Evolutionary conservation across 371 early-diverging fungal species (phyloP).

Genomic region (Lichtheimia ornata): DNA sequence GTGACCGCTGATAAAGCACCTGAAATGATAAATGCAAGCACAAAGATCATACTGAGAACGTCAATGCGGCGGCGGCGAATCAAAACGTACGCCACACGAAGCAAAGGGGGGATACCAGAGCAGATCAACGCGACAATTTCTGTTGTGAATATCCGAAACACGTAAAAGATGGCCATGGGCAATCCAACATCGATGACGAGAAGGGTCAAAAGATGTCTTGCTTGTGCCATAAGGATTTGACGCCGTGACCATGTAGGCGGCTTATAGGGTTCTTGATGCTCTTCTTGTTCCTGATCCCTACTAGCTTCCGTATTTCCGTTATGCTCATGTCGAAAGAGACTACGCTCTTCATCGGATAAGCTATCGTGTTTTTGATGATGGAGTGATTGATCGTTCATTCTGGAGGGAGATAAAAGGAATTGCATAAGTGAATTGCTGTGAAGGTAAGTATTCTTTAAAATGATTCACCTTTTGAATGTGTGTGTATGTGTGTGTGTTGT

Average conservation of each 20-base stretch:
- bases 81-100: constrained; percentile 29
- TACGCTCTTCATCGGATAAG: too few species aligned
- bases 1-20: constrained; percentile 37
- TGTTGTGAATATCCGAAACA: constrained; percentile 26
- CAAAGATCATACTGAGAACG: constrained; percentile 40
- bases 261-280: too few species aligned
- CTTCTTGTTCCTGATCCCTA: too few species aligned
- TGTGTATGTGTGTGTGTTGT: too few species aligned
- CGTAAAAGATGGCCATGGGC: constrained; percentile 42
- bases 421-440: too few species aligned
- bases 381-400: too few species aligned
- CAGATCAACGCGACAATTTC: constrained; percentile 41
- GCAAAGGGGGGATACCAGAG: constrained; percentile 52
- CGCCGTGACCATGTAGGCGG: background rate
- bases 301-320: too few species aligned
- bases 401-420: too few species aligned
- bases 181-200: constrained; percentile 32
- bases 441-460: too few species aligned
- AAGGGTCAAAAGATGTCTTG: constrained; percentile 7
- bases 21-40: constrained; percentile 42
- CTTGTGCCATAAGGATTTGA: background rate
- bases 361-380: too few species aligned
- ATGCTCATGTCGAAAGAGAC: too few species aligned
- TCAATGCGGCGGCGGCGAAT: constrained; percentile 31
- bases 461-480: too few species aligned